phyloP scores from a whole-genome alignment of 306 rosid genomes.

The Cyamopsis tetragonoloba region DNA sequence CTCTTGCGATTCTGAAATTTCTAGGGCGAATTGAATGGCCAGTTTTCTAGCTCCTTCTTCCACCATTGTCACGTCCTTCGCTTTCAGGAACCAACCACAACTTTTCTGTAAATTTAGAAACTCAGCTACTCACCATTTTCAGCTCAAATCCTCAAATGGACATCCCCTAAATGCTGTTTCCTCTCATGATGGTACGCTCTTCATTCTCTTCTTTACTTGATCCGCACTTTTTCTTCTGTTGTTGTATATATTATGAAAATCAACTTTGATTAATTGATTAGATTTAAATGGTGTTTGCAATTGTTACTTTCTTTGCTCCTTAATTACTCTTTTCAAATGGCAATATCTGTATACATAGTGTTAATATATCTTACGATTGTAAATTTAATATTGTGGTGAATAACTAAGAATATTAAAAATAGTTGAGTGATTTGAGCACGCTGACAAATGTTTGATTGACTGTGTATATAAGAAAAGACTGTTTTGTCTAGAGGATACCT shows the following conservation, averaged over 20 bases:
- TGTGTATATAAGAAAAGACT: too few species aligned
- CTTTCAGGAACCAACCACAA: conserved; percentile 38
- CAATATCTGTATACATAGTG: too few species aligned
- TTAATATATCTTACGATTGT: too few species aligned
- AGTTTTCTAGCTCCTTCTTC: conserved; percentile 41
- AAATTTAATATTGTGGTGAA: too few species aligned
- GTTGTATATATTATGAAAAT: background rate
- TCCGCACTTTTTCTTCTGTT: background rate
- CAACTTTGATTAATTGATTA: background rate
- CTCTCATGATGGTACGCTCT: conserved; percentile 61
- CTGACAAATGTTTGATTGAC: too few species aligned
- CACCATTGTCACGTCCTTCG: conserved; percentile 34
- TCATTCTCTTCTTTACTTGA: background rate
- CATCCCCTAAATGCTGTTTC: conserved; percentile 61
- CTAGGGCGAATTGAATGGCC: conserved; percentile 50
- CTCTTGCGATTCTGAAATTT: conserved; percentile 12
- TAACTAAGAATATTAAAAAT: too few species aligned
- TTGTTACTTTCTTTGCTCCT: background rate
- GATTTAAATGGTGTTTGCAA: background rate
- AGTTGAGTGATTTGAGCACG: too few species aligned
- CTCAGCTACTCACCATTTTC: conserved; percentile 39
- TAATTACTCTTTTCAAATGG: background rate
- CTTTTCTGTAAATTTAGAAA: conserved; percentile 32
- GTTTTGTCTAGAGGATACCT: background rate
- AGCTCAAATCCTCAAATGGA: conserved; percentile 82